phyloP scores from a whole-genome alignment of 305 asterid species.

The Solanum hybrid region DNA sequence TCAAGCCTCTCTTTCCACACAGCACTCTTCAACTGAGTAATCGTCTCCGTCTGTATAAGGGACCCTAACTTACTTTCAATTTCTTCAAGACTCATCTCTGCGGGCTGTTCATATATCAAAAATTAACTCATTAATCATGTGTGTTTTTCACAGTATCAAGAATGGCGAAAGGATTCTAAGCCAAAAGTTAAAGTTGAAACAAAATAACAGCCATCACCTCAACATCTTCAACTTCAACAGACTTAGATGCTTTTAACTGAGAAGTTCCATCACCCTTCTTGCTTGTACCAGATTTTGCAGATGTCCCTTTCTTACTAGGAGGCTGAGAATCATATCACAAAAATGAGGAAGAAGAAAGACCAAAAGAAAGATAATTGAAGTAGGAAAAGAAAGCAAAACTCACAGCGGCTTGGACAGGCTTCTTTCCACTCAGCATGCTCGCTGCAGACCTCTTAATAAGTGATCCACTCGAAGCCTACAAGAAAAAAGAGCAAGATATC shows the following conservation, averaged over 20 bases:
- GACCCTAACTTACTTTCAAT: constrained; percentile 90
- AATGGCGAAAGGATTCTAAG: neutral
- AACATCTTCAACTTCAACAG: constrained; percentile 74
- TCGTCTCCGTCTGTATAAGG: constrained; percentile 72
- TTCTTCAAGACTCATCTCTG: constrained; percentile 97
- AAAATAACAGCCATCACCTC: constrained; percentile 47
- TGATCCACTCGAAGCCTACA: constrained; percentile 66
- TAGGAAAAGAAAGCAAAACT: constrained; percentile 17
- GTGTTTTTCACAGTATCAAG: neutral
- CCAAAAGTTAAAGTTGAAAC: neutral
- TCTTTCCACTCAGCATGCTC: constrained; percentile 97
- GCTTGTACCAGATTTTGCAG: constrained; percentile 54
- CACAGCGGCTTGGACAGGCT: constrained; percentile 68
- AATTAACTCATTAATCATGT: constrained; percentile 10
- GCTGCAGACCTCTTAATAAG: constrained; percentile 84
- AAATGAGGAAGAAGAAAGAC: neutral
- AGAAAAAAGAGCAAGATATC: constrained; percentile 7
- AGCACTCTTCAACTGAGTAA: constrained; percentile 76
- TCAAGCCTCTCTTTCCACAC: constrained; percentile 99
- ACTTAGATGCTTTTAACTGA: constrained; percentile 53
- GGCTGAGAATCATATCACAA: constrained; percentile 39
- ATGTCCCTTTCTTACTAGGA: constrained; percentile 53
- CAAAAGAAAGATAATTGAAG: neutral
- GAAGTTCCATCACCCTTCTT: constrained; percentile 76
- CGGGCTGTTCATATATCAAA: constrained; percentile 45